Evolutionary conservation across 1,139 yeast genomes (phyloP).

Genomic region (Hansenula anomala): DNA sequence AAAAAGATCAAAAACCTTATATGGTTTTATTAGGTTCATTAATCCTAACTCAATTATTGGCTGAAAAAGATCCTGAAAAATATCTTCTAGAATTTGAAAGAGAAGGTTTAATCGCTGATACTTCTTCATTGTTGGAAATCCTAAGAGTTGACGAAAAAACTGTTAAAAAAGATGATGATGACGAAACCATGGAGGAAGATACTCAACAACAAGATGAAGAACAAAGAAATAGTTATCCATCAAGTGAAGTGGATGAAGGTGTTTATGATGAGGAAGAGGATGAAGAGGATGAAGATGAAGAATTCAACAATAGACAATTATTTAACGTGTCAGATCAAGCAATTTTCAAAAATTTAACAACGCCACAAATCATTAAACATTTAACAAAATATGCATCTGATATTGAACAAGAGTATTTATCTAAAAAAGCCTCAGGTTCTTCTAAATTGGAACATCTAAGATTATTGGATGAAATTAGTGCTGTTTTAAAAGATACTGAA

Average conservation of each 20-base stretch:
- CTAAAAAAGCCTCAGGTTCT: conserved; percentile 13
- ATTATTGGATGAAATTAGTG: conserved; percentile 25
- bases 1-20: conserved; percentile 26
- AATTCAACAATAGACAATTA: conserved; percentile 15
- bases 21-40: conserved; percentile 51
- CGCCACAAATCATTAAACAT: conserved; percentile 3
- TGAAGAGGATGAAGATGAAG: conserved; percentile 23
- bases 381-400: conserved; percentile 11
- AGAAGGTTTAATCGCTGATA: conserved; percentile 68
- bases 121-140: conserved; percentile 25
- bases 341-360: conserved; percentile 6
- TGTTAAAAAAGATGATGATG: conserved; percentile 24
- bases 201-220: conserved; percentile 13
- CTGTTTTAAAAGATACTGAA: conserved; percentile 14
- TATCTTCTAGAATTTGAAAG: conserved; percentile 53
- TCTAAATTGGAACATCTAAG: conserved; percentile 24
- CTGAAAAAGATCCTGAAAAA: conserved; percentile 38
- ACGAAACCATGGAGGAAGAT: conserved; percentile 22
- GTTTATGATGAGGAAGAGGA: conserved; percentile 24
- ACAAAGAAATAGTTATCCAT: conserved; percentile 18
- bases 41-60: conserved; percentile 41
- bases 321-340: conserved; percentile 1
- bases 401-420: conserved; percentile 17
- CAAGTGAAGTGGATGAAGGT: conserved; percentile 21
- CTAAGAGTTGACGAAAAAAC: conserved; percentile 19